A percentile compares a stretch with the other conserved stretches of the same genome.
Evolutionary conservation across 371 early-diverging fungal genomes (phyloP).

Genomic region (Fennellomyces sp.): DNA sequence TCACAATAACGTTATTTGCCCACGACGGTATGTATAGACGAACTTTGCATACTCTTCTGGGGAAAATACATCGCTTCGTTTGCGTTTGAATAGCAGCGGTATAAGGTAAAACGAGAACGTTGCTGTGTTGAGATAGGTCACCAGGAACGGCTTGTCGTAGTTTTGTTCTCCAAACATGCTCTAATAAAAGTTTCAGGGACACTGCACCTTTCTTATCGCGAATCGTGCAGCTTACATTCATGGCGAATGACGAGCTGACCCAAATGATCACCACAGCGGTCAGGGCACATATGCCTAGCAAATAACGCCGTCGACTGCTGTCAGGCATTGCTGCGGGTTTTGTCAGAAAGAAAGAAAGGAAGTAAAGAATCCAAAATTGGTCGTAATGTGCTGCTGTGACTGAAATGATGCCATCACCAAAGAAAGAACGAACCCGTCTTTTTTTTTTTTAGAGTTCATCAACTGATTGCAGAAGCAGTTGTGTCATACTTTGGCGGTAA

Average conservation of each 20-base stretch:
- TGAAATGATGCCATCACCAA: not conserved
- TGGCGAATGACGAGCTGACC: constrained; percentile 83
- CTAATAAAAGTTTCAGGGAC: constrained; percentile 23
- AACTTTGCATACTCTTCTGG: constrained; percentile 24
- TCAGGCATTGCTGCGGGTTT: not conserved
- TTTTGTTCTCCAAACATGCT: constrained; percentile 70
- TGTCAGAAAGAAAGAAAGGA: not conserved
- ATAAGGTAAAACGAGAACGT: constrained; percentile 79
- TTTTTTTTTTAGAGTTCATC: not conserved
- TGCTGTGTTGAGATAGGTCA: constrained; percentile 81
- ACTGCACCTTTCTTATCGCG: not conserved
- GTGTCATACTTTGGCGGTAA: no score
- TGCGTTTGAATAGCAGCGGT: constrained; percentile 14
- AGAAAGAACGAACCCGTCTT: not conserved
- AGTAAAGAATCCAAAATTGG: not conserved
- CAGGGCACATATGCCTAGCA: constrained; percentile 63
- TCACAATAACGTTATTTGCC: no score
- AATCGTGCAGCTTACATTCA: constrained; percentile 72
- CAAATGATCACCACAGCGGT: constrained; percentile 79
- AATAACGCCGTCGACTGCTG: constrained; percentile 35
- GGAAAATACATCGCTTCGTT: constrained; percentile 9
- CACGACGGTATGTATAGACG: no score
- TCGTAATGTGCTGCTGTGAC: not conserved
- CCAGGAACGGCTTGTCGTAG: constrained; percentile 78
- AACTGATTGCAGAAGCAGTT: no score